Evolutionary conservation across 805 yeast species (phyloP).

Genomic region (Candida oleophila): DNA sequence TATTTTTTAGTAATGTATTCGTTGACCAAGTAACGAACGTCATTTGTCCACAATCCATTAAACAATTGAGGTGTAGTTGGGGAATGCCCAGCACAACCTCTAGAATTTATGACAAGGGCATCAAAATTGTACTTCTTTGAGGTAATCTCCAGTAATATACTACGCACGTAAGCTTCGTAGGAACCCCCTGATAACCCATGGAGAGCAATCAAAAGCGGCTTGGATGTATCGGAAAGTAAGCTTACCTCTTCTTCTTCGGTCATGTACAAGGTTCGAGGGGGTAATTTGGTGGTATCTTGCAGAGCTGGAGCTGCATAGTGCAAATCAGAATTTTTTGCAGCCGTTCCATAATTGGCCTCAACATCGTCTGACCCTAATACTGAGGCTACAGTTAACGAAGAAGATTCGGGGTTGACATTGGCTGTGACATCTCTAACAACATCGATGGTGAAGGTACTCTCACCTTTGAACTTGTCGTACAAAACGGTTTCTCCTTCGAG

Average conservation of each 20-base stretch:
- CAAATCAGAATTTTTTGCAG: neutral
- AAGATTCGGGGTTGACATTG: slow-evolving; percentile 1
- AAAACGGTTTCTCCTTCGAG: slow-evolving; percentile 27
- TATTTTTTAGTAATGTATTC: slow-evolving; percentile 47
- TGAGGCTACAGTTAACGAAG: neutral
- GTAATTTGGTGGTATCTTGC: slow-evolving; percentile 45
- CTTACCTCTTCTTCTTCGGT: slow-evolving; percentile 42
- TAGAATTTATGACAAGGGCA: slow-evolving; percentile 60
- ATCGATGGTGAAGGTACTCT: slow-evolving; percentile 50
- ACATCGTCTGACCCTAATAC: neutral
- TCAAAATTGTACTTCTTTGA: slow-evolving; percentile 44
- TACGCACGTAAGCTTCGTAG: slow-evolving; percentile 69
- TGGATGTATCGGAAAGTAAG: slow-evolving; percentile 35
- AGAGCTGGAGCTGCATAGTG: slow-evolving; percentile 5
- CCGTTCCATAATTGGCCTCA: neutral
- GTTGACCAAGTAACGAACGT: slow-evolving; percentile 58
- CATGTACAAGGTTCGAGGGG: slow-evolving; percentile 67
- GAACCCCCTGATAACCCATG: slow-evolving; percentile 84
- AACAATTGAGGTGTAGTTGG: slow-evolving; percentile 67
- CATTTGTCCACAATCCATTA: slow-evolving; percentile 69
- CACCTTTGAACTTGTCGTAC: slow-evolving; percentile 42
- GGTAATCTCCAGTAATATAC: slow-evolving; percentile 47
- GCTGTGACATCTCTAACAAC: slow-evolving; percentile 35
- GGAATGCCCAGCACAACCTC: slow-evolving; percentile 79
- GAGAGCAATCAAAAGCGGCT: slow-evolving; percentile 59